phyloP scores from a whole-genome alignment of 1,284 basidiomycete species.

The Sanghuangporus baumii region DNA sequence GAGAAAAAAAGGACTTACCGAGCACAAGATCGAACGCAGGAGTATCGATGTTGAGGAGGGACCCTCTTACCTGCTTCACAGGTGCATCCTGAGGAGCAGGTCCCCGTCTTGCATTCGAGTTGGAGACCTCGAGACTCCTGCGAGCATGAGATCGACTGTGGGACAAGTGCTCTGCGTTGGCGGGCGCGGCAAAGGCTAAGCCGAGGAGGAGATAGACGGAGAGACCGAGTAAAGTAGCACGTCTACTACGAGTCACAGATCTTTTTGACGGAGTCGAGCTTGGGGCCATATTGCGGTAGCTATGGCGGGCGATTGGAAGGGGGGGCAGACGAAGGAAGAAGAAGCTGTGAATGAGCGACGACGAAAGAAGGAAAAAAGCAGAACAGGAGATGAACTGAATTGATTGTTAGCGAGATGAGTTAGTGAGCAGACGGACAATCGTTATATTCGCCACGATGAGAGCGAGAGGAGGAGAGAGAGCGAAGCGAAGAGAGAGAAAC shows the following conservation, averaged over 20 bases:
- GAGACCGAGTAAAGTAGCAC: background rate
- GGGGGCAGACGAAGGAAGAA: constrained; percentile 27
- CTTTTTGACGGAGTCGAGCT: background rate
- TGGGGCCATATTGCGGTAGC: constrained; percentile 14
- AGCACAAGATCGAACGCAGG: background rate
- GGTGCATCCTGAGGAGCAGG: background rate
- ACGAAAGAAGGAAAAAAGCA: constrained; percentile 6
- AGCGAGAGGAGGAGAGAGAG: background rate
- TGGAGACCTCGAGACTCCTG: constrained; percentile 5
- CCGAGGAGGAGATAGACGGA: constrained; percentile 1
- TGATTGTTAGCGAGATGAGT: background rate
- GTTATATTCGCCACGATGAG: background rate
- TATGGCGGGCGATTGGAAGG: constrained; percentile 22
- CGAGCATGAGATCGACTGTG: constrained; percentile 6
- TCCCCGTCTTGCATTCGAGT: constrained; percentile 1
- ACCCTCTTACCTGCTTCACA: background rate
- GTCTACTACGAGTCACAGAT: background rate
- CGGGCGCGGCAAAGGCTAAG: constrained; percentile 1
- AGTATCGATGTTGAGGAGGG: background rate
- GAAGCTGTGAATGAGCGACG: constrained; percentile 24
- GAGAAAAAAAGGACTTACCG: background rate
- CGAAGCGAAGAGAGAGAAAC: background rate
- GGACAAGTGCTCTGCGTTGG: constrained; percentile 9
- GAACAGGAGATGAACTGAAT: too few relatives aligned
- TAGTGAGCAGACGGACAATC: background rate